Conservation (phyloP, 192 early-diverging fungal species). For the Podila clonocystis region DNA sequence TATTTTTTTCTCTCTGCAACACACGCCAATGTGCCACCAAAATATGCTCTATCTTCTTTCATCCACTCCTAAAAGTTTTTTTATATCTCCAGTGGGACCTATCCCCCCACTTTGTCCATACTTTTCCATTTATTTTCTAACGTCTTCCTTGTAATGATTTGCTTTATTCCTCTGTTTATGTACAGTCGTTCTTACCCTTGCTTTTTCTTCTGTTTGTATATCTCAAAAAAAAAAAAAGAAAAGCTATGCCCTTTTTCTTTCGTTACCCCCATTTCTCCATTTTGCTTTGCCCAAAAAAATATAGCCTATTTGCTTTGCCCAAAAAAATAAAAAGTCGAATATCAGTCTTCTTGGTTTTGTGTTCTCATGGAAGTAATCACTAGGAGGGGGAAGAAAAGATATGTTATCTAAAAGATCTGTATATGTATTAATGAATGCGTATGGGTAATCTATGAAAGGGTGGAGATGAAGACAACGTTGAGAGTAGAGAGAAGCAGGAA, state of each 20-base stretch:
- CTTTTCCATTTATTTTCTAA: constrained; percentile 2
- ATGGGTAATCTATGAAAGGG: not conserved
- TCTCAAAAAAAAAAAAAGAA: constrained; percentile 9
- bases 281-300: not conserved
- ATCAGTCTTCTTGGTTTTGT: not conserved
- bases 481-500: not conserved
- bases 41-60: not conserved
- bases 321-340: constrained; percentile 22
- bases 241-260: not conserved
- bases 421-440: too few species aligned
- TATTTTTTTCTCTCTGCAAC: not conserved
- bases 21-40: constrained; percentile 1
- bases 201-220: constrained; percentile 4
- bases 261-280: not conserved
- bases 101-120: not conserved
- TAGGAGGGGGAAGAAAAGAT: too few species aligned
- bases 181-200: not conserved
- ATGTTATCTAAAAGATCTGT: too few species aligned
- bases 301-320: not conserved
- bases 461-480: not conserved
- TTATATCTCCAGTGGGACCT: not conserved
- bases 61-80: not conserved
- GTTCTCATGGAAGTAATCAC: too few species aligned
- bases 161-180: not conserved
- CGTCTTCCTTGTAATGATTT: not conserved